Conservation (phyloP, 129 eudicot species). For the Chrysanthemum makinoi region DNA sequence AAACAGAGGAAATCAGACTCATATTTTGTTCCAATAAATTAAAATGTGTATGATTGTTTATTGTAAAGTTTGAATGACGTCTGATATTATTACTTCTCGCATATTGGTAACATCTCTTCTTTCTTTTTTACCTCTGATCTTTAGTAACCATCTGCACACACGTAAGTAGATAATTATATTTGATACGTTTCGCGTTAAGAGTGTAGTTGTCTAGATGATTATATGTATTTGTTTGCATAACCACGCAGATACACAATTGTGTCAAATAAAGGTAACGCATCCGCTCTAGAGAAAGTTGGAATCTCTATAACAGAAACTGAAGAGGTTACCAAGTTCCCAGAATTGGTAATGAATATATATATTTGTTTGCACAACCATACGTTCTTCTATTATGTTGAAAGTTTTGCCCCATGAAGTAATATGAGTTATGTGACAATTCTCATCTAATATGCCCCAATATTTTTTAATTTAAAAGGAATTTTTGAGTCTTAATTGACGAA, state of each 20-base stretch:
- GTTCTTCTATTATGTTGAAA: too few species aligned
- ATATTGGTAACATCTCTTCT: not conserved
- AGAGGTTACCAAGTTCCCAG: constrained; percentile 84
- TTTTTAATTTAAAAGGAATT: too few species aligned
- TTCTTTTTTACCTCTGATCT: not conserved
- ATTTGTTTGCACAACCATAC: too few species aligned
- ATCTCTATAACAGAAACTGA: constrained; percentile 82
- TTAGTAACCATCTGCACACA: not conserved
- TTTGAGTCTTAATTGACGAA: too few species aligned
- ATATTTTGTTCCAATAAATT: too few species aligned
- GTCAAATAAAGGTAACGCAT: constrained; percentile 97
- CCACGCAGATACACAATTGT: constrained; percentile 69
- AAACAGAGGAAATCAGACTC: too few species aligned
- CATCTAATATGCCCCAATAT: too few species aligned
- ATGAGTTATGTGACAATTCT: too few species aligned
- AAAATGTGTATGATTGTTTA: too few species aligned
- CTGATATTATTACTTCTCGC: not conserved
- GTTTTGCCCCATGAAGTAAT: too few species aligned
- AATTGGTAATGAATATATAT: constrained; percentile 55
- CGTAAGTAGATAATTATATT: not conserved
- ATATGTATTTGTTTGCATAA: not conserved
- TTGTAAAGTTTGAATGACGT: too few species aligned
- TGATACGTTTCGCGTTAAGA: not conserved
- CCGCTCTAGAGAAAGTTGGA: constrained; percentile 71
- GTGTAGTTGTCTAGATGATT: not conserved